A percentile compares a stretch with the other conserved stretches of the same genome.
phyloP scores from a whole-genome alignment of 352 stramenopile species.

The Phytophthora kernoviae region DNA sequence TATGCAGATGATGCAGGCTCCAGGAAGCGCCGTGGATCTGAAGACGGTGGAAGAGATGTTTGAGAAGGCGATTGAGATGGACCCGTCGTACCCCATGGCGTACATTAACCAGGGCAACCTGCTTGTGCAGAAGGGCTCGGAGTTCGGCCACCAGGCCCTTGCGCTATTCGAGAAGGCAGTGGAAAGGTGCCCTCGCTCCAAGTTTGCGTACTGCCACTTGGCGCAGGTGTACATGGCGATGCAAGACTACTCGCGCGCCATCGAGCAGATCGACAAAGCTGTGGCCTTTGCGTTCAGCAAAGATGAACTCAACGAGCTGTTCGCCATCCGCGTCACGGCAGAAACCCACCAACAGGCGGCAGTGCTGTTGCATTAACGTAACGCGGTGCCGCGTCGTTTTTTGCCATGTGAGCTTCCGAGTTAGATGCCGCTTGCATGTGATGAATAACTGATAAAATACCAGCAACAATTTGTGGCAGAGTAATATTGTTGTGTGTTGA shows the following conservation, averaged over 20 bases:
- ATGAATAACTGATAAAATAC: neutral
- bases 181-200: constrained; percentile 77
- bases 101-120: constrained; percentile 89
- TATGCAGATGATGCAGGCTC: constrained; percentile 80
- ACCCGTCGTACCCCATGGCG: constrained; percentile 84
- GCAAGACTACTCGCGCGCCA: constrained; percentile 78
- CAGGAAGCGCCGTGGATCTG: constrained; percentile 53
- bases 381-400: no score
- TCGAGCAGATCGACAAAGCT: constrained; percentile 83
- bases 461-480: no score
- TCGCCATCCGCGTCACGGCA: constrained; percentile 77
- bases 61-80: constrained; percentile 78
- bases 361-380: constrained; percentile 62
- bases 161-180: constrained; percentile 80
- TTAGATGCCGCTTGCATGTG: neutral
- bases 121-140: constrained; percentile 74
- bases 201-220: constrained; percentile 84
- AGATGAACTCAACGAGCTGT: constrained; percentile 81
- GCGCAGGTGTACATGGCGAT: constrained; percentile 88
- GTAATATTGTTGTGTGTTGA: no score
- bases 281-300: constrained; percentile 74
- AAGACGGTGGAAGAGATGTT: constrained; percentile 78
- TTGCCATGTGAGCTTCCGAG: constrained; percentile 1
- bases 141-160: constrained; percentile 74
- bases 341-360: constrained; percentile 78